Conservation (phyloP, 441 rosid species). For the Rhodomyrtus psidioides region DNA sequence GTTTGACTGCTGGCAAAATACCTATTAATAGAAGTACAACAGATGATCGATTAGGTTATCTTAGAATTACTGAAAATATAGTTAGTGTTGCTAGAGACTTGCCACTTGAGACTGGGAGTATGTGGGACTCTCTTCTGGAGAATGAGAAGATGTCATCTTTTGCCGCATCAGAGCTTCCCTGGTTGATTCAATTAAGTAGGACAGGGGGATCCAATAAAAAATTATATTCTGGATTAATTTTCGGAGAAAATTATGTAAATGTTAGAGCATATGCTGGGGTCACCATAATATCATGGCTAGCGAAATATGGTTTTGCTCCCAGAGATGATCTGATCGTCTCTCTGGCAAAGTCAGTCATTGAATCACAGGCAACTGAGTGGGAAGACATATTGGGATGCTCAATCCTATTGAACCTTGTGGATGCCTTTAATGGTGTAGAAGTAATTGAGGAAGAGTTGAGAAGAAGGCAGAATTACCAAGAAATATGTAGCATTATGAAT, state of each 20-base stretch:
- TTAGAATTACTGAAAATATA: conserved; percentile 34
- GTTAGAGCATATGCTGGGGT: conserved; percentile 53
- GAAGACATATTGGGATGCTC: conserved; percentile 85
- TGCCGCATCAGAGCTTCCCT: conserved; percentile 75
- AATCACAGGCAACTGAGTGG: conserved; percentile 83
- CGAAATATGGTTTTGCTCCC: conserved; percentile 85
- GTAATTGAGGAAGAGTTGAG: conserved; percentile 91
- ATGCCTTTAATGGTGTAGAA: conserved; percentile 85
- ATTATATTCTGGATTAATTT: conserved; percentile 31
- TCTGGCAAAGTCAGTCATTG: conserved; percentile 74
- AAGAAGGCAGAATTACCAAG: conserved; percentile 68
- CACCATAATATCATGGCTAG: conserved; percentile 85
- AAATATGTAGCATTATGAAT: conserved; percentile 87
- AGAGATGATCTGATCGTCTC: conserved; percentile 70
- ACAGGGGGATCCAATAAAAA: conserved; percentile 39
- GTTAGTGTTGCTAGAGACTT: conserved; percentile 62
- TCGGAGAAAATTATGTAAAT: conserved; percentile 63
- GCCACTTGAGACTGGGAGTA: conserved; percentile 40
- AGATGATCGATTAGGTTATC: conserved; percentile 36
- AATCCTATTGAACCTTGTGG: conserved; percentile 79
- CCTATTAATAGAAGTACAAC: conserved; percentile 31
- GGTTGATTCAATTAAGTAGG: conserved; percentile 80
- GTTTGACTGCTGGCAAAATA: conserved; percentile 40
- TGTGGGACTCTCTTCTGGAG: conserved; percentile 58
- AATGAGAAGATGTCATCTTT: conserved; percentile 76